Evolutionary conservation across 2,329 filamentous ascomycete species (phyloP), one percentile per base, ranked within the genome.

Genomic region (Colletotrichum sp.): DNA sequence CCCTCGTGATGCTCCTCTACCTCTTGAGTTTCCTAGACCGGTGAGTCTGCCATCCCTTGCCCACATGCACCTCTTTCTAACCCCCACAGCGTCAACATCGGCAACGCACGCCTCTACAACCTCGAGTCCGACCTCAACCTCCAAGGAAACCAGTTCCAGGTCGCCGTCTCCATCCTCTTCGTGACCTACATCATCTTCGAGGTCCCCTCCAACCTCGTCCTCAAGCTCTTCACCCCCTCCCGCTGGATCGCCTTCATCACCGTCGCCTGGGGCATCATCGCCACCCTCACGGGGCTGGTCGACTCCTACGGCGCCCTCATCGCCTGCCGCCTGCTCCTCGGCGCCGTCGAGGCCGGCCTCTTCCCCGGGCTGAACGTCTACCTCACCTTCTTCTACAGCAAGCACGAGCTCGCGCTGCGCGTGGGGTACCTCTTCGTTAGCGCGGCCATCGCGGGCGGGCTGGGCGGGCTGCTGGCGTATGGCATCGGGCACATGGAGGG

Each of bases 361-460:
- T 94, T 95, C 78, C 93, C 94, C 0, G 93, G 93, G 0, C 84
- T 94, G 78, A 92, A 90, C 7, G 84, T 93, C 22, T 95, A 95
- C 79, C 87, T 96, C 22, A 95, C 94, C 0, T 90, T 95, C 78
- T 95, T 95, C 86, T 96, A 96, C 85, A 94, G 91, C 63, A 94
- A 93, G 80, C 88, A 89, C 32, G 94, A 96, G 83, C 89, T 95
- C 3, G 94, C 93, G 6, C 84, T 95, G 57, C 91, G 94, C 4
- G 92, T 95, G 5, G 93, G 93, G 3, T 95, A 94, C 79, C 88
- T 96, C 1, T 95, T 95, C 80, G 92, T 94, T 67, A 91, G 89
- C 59, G 90, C 94, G 2, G 94, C 94, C 2, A 86, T 95, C 5
- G 93, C 94, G 0, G 94, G 94, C 4, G 94, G 93, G 2, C 90